Evolutionary conservation across 164 flowering plant species (phyloP).

Genomic region (Saururus chinensis): DNA sequence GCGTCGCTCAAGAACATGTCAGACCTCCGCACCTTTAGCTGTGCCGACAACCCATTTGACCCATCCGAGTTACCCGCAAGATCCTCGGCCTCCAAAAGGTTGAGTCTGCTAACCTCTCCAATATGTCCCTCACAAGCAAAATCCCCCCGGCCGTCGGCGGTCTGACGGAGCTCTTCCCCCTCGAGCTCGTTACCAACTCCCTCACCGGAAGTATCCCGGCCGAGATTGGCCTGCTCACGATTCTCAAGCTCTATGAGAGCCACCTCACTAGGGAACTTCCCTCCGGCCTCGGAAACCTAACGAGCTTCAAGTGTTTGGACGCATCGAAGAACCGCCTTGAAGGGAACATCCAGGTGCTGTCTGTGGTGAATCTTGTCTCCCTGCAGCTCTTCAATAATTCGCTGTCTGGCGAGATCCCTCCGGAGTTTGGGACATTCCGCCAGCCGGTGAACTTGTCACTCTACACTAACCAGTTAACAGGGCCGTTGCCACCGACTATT

Average conservation of each 20-base stretch:
- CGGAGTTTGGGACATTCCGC: constrained; percentile 52
- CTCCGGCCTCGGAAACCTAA: constrained; percentile 44
- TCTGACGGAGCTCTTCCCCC: constrained; percentile 32
- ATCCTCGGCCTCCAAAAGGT: constrained; percentile 35
- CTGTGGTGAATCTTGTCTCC: constrained; percentile 1
- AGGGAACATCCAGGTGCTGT: constrained; percentile 22
- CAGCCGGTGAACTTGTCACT: constrained; percentile 56
- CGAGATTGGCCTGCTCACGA: constrained; percentile 54
- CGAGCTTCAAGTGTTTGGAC: constrained; percentile 35
- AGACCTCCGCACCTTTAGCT: constrained; percentile 24
- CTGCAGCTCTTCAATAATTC: constrained; percentile 43
- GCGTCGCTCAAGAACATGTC: constrained; percentile 34
- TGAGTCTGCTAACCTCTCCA: constrained; percentile 52
- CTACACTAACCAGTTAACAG: constrained; percentile 53
- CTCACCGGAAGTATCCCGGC: constrained; percentile 54
- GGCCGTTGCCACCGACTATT: constrained; percentile 53
- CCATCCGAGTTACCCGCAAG: constrained; percentile 39
- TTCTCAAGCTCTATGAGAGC: constrained; percentile 63
- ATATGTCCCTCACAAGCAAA: constrained; percentile 45
- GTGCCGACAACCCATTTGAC: constrained; percentile 63
- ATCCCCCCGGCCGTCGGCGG: constrained; percentile 58
- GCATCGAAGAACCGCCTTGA: constrained; percentile 35
- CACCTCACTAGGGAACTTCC: constrained; percentile 52
- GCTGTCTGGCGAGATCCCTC: constrained; percentile 43
- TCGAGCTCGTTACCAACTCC: constrained; percentile 45